A percentile compares a stretch with the other conserved stretches of the same genome.
phyloP scores from a whole-genome alignment of 306 rosid genomes.

The Phaseolus lunatus region DNA sequence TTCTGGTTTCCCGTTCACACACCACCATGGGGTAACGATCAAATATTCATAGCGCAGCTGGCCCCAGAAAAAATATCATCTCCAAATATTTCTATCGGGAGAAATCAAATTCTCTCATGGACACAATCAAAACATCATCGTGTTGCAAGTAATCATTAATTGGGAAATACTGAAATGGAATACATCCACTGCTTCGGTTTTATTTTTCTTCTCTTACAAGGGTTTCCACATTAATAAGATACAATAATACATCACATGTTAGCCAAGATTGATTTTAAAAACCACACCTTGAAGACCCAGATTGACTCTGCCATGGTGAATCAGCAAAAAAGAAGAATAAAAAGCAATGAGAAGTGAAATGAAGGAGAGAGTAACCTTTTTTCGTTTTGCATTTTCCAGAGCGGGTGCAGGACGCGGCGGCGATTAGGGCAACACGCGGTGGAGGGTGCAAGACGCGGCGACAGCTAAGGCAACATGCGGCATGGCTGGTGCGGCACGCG shows the following conservation, averaged over 20 bases:
- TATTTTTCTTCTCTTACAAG: too few relatives aligned
- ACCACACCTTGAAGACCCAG: background rate
- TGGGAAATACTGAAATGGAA: background rate
- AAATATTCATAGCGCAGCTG: background rate
- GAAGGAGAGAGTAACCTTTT: too few relatives aligned
- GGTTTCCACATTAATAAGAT: background rate
- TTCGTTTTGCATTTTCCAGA: too few relatives aligned
- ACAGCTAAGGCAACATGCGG: too few relatives aligned
- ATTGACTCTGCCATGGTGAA: slow-evolving; percentile 6
- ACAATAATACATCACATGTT: slow-evolving; percentile 5
- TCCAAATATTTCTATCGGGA: too few relatives aligned
- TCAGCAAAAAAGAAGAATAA: too few relatives aligned
- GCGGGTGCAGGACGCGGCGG: too few relatives aligned
- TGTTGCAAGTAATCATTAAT: background rate
- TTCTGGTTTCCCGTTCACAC: slow-evolving; percentile 22
- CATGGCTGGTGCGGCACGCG: too few relatives aligned
- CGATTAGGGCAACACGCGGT: too few relatives aligned
- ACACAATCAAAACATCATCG: background rate
- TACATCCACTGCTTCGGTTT: background rate
- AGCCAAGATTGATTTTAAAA: background rate
- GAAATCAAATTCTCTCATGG: background rate
- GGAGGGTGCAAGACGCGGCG: too few relatives aligned
- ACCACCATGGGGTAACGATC: slow-evolving; percentile 2
- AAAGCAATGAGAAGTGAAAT: too few relatives aligned
- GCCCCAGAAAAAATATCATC: background rate